Evolutionary conservation across 208 protist species (phyloP).

Genomic region (Jaenimonas drosophilae): DNA sequence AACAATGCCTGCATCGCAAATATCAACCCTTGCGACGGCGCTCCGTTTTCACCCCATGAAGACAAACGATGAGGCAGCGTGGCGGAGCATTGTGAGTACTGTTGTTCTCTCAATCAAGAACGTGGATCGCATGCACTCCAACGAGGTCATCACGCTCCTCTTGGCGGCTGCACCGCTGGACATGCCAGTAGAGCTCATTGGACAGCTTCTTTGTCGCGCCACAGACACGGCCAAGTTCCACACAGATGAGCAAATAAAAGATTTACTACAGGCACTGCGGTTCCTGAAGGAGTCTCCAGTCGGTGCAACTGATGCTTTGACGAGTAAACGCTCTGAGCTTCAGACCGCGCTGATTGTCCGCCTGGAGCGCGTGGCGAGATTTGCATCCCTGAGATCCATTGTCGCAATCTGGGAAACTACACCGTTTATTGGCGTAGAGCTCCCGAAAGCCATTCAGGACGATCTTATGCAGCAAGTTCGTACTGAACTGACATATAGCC

Average conservation of each 20-base stretch:
- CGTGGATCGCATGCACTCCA: constrained; percentile 59
- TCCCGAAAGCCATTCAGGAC: constrained; percentile 24
- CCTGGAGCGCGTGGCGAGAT: constrained; percentile 36
- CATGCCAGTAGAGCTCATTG: constrained; percentile 26
- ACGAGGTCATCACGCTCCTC: constrained; percentile 55
- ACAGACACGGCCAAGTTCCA: constrained; percentile 51
- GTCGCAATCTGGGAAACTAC: constrained; percentile 24
- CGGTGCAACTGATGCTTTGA: constrained; percentile 18
- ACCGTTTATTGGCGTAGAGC: constrained; percentile 10
- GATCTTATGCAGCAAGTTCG: constrained; percentile 19
- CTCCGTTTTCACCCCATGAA: constrained; percentile 22
- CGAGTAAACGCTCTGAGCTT: constrained; percentile 16
- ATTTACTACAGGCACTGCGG: constrained; percentile 23
- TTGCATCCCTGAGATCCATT: constrained; percentile 13
- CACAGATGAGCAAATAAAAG: constrained; percentile 50
- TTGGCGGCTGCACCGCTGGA: constrained; percentile 17
- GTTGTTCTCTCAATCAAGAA: constrained; percentile 21
- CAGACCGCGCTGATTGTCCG: constrained; percentile 27
- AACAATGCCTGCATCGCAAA: constrained; percentile 53
- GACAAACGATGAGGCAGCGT: constrained; percentile 18
- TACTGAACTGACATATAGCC: constrained; percentile 15
- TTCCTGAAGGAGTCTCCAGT: constrained; percentile 10
- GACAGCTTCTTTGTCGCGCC: constrained; percentile 31
- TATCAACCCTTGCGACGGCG: constrained; percentile 60
- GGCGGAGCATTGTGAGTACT: constrained; percentile 19